These are phyloP conservation scores for Xylaria digitata DNA, from an alignment of 2,329 filamentous ascomycete species.

Conservation along the genomic window DNA sequence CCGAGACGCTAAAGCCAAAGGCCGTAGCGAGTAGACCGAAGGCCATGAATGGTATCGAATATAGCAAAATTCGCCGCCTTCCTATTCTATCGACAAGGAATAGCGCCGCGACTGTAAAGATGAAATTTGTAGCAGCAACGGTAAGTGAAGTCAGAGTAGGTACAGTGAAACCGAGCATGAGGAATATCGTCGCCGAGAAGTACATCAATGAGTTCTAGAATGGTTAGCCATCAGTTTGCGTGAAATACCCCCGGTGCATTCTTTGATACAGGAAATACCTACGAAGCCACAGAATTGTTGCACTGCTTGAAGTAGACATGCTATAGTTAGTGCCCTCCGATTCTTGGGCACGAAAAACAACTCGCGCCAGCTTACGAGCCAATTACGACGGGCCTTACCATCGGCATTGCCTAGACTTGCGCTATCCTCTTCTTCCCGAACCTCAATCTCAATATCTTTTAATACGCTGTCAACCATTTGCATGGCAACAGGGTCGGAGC, in stretches of 20 bases:
- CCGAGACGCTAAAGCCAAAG: constrained; percentile 75
- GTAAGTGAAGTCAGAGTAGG: constrained; percentile 84
- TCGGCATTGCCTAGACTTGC: constrained; percentile 53
- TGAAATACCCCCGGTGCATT: not conserved
- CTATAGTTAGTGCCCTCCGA: constrained; percentile 81
- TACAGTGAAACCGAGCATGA: constrained; percentile 78
- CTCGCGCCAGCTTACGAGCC: constrained; percentile 63
- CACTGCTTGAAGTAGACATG: constrained; percentile 85
- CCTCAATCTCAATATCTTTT: constrained; percentile 77
- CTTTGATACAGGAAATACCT: constrained; percentile 49
- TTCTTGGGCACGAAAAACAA: constrained; percentile 70
- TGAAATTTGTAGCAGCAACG: constrained; percentile 84
- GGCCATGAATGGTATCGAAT: constrained; percentile 86
- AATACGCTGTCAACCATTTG: constrained; percentile 69
- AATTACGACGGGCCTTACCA: constrained; percentile 47
- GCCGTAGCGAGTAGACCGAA: constrained; percentile 77
- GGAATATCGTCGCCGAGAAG: constrained; percentile 85
- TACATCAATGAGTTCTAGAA: constrained; percentile 88
- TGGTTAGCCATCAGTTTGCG: constrained; percentile 28
- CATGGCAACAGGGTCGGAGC: constrained; percentile 56
- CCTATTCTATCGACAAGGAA: constrained; percentile 83
- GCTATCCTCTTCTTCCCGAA: constrained; percentile 73
- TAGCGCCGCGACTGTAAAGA: constrained; percentile 81
- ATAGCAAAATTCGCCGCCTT: constrained; percentile 81
- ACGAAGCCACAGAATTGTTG: constrained; percentile 91